These are phyloP conservation scores for Podila minutissima DNA, from an alignment of 192 early-diverging fungal genomes.

Conservation along the genomic window DNA sequence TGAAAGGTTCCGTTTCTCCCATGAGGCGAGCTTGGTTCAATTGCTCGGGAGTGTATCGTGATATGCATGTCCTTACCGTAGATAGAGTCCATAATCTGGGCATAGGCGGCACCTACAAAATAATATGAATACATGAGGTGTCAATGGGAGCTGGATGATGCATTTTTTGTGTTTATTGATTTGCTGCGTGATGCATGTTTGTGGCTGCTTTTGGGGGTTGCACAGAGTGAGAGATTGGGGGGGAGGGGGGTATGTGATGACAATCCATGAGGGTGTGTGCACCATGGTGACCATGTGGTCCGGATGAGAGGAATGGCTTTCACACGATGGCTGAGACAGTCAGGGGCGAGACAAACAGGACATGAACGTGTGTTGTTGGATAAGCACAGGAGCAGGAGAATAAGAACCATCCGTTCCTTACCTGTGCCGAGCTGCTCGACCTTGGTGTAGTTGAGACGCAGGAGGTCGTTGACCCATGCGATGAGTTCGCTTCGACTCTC, in stretches of 20 bases:
- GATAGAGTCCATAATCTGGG: slow-evolving; percentile 78
- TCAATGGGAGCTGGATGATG: too few relatives aligned
- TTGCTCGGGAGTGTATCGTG: not conserved
- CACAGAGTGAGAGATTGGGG: too few relatives aligned
- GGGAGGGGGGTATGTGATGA: too few relatives aligned
- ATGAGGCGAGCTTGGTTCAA: too few relatives aligned
- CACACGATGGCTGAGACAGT: too few relatives aligned
- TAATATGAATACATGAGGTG: not conserved
- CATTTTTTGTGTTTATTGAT: too few relatives aligned
- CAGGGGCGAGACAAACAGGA: not conserved
- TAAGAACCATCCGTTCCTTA: slow-evolving; percentile 40
- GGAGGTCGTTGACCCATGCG: slow-evolving; percentile 95
- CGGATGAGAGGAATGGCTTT: too few relatives aligned
- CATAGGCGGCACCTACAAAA: slow-evolving; percentile 69
- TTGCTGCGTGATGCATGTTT: too few relatives aligned
- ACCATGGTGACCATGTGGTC: too few relatives aligned
- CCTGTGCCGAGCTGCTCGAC: slow-evolving; percentile 96
- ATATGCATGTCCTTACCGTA: slow-evolving; percentile 58
- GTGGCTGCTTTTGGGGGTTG: too few relatives aligned
- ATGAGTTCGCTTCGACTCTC: slow-evolving; percentile 93
- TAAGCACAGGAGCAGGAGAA: not conserved
- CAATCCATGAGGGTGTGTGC: too few relatives aligned
- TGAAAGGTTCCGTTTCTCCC: too few relatives aligned
- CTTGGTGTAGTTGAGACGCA: slow-evolving; percentile 90
- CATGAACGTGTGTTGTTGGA: not conserved